A percentile compares a stretch with the other conserved stretches of the same genome.
Conservation (phyloP, 164 flowering plant species). For the Hamamelis virginiana region DNA sequence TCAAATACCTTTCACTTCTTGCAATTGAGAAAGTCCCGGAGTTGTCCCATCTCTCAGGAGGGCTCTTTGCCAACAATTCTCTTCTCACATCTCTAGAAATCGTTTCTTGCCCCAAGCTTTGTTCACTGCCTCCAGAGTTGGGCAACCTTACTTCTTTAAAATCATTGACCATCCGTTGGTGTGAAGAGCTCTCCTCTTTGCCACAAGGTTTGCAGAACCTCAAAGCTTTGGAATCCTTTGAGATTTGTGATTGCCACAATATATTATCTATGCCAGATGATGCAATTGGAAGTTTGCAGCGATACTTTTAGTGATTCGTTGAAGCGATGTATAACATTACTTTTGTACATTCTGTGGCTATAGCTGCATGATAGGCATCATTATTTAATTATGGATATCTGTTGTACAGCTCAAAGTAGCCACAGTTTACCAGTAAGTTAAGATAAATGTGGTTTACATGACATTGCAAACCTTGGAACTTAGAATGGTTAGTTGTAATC, state of each 20-base stretch:
- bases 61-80: not conserved
- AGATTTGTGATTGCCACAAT: constrained; percentile 7
- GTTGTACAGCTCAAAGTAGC: too few relatives aligned
- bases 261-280: not conserved
- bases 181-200: not conserved
- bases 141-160: not conserved
- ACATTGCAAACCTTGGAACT: too few relatives aligned
- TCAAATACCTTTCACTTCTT: constrained; percentile 3
- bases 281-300: not conserved
- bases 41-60: not conserved
- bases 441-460: too few relatives aligned
- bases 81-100: constrained; percentile 4
- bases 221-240: constrained; percentile 10
- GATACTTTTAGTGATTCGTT: constrained; percentile 9
- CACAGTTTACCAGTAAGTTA: too few relatives aligned
- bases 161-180: constrained; percentile 12
- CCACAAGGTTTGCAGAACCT: constrained; percentile 4
- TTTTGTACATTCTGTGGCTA: too few relatives aligned
- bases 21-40: constrained; percentile 5
- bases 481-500: too few relatives aligned
- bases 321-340: too few relatives aligned
- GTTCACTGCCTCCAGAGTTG: not conserved
- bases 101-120: constrained; percentile 13
- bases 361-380: too few relatives aligned
- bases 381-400: too few relatives aligned